Conservation (phyloP, 140 eudicot genomes). For the Cichorium intybus region DNA sequence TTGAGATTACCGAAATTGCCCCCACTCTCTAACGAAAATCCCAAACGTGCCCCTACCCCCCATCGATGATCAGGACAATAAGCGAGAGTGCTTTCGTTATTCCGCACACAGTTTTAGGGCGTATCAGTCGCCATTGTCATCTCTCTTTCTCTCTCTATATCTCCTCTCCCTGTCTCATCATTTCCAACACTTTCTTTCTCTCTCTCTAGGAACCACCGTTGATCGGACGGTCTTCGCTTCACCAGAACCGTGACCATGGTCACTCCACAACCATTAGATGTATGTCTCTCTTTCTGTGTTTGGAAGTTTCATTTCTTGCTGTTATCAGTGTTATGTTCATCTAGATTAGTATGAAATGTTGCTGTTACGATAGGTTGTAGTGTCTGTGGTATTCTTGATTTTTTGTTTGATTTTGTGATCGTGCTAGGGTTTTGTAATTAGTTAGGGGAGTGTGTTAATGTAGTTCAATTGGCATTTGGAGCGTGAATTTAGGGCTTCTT, state of each 20-base stretch:
- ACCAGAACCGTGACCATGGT: constrained; percentile 45
- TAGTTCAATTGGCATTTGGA: constrained; percentile 24
- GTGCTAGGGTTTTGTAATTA: constrained; percentile 34
- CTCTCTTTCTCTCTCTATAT: constrained; percentile 14
- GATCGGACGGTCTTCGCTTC: constrained; percentile 27
- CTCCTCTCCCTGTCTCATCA: constrained; percentile 2
- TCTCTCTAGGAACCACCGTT: constrained; percentile 25
- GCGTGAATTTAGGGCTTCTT: constrained; percentile 30
- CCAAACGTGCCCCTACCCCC: constrained; percentile 26
- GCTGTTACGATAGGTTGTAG: not conserved
- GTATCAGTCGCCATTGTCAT: constrained; percentile 36
- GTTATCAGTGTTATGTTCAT: not conserved
- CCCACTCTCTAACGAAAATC: constrained; percentile 17
- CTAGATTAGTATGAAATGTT: constrained; percentile 2
- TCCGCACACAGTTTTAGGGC: constrained; percentile 42
- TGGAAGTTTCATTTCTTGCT: not conserved
- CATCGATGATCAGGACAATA: constrained; percentile 28
- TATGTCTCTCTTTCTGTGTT: constrained; percentile 14
- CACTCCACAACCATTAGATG: constrained; percentile 64
- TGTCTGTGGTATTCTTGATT: constrained; percentile 1
- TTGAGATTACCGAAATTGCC: constrained; percentile 15
- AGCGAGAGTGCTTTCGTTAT: constrained; percentile 22
- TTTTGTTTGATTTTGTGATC: constrained; percentile 19
- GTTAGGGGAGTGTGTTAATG: constrained; percentile 13
- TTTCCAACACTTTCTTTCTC: constrained; percentile 14